A percentile compares a stretch with the other conserved stretches of the same genome.
phyloP scores from a whole-genome alignment of 495 filamentous ascomycete species.

The Aspergillus mulundensis region DNA sequence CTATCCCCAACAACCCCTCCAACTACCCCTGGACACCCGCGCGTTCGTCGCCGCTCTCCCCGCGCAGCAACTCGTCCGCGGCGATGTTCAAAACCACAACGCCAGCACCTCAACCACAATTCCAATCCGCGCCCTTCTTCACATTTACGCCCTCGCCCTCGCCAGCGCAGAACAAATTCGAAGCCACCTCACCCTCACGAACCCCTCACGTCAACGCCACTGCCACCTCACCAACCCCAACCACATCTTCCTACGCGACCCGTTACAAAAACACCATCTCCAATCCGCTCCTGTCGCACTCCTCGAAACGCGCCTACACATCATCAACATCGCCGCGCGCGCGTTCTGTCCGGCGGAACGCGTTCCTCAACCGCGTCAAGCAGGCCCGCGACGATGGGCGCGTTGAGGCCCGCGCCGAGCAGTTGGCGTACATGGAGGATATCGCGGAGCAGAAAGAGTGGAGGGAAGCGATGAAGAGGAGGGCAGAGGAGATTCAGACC shows the following conservation, averaged over 20 bases:
- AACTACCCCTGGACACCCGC: constrained; percentile 41
- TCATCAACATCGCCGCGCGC: constrained; percentile 20
- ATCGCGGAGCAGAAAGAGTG: constrained; percentile 47
- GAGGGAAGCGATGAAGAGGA: constrained; percentile 42
- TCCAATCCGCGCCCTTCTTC: neutral
- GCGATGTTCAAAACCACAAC: neutral
- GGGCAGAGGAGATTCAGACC: constrained; percentile 23
- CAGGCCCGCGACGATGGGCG: constrained; percentile 65
- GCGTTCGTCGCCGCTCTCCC: constrained; percentile 50
- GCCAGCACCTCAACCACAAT: constrained; percentile 5
- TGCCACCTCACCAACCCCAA: constrained; percentile 1
- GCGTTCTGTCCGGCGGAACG: constrained; percentile 37
- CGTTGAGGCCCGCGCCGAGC: constrained; percentile 68
- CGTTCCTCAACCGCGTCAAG: constrained; percentile 77
- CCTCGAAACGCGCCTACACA: constrained; percentile 4
- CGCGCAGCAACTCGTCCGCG: constrained; percentile 16
- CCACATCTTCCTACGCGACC: constrained; percentile 2
- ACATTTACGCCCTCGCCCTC: constrained; percentile 11
- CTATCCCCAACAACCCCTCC: constrained; percentile 46
- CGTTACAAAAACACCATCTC: constrained; percentile 13
- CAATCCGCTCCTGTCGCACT: constrained; percentile 6
- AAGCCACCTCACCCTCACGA: constrained; percentile 13
- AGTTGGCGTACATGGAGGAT: constrained; percentile 54
- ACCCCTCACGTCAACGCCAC: constrained; percentile 17
- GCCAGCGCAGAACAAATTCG: neutral